These are phyloP conservation scores for Penicillium desertorum DNA, from an alignment of 495 filamentous ascomycete species.

Conservation along the genomic window DNA sequence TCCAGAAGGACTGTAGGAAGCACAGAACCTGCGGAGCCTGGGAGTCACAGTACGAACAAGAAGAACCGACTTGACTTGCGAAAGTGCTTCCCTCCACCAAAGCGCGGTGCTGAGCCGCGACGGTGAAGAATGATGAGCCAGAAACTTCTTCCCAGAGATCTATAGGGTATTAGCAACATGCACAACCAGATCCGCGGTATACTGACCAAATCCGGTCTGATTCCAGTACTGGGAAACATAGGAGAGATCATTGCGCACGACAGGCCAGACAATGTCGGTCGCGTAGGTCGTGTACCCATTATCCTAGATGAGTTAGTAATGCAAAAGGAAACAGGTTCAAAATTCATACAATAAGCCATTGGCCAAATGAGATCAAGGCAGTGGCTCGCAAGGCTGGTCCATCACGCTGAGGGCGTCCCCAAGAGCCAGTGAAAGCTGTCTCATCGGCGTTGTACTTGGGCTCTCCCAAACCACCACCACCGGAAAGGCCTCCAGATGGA, in stretches of 20 bases:
- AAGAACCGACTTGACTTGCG: slow-evolving; percentile 43
- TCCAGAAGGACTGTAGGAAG: slow-evolving; percentile 67
- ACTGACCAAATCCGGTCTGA: slow-evolving; percentile 54
- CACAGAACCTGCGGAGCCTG: slow-evolving; percentile 57
- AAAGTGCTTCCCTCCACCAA: slow-evolving; percentile 60
- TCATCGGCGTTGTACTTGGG: slow-evolving; percentile 56
- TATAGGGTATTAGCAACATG: slow-evolving; percentile 8
- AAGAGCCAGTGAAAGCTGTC: slow-evolving; percentile 59
- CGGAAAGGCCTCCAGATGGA: slow-evolving; percentile 55
- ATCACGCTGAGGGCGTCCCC: slow-evolving; percentile 72
- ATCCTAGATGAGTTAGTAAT: slow-evolving; percentile 14
- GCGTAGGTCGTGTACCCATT: slow-evolving; percentile 33
- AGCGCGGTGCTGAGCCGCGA: slow-evolving; percentile 47
- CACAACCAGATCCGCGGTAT: background rate
- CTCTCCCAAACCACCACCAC: slow-evolving; percentile 43
- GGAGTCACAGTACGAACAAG: slow-evolving; percentile 54
- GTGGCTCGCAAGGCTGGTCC: slow-evolving; percentile 69
- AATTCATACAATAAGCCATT: slow-evolving; percentile 36
- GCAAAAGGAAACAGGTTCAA: slow-evolving; percentile 10
- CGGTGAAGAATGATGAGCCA: slow-evolving; percentile 61
- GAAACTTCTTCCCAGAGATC: slow-evolving; percentile 73
- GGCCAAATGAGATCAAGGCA: slow-evolving; percentile 49
- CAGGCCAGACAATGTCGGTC: slow-evolving; percentile 53
- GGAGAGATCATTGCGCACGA: slow-evolving; percentile 65
- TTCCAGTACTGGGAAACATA: slow-evolving; percentile 74